phyloP scores from a whole-genome alignment of 805 yeast species.

The Cyberlindnera americana region DNA sequence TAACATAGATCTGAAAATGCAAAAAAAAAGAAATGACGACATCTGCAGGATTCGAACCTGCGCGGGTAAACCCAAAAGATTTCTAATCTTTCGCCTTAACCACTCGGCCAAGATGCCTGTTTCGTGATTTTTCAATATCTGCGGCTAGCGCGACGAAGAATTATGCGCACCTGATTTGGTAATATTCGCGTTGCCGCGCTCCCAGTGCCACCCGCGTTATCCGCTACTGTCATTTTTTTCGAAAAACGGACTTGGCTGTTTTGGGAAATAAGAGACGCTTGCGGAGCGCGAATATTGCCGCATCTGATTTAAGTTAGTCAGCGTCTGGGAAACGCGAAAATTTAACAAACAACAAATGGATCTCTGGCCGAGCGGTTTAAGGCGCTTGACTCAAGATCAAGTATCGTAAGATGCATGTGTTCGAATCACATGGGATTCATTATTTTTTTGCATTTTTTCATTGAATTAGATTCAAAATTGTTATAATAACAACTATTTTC shows the following conservation, averaged over 20 bases:
- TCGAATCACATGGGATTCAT: slow-evolving; percentile 24
- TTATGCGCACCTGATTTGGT: too few relatives aligned
- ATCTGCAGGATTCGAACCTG: slow-evolving; percentile 73
- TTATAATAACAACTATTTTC: too few relatives aligned
- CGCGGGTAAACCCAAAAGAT: slow-evolving; percentile 60
- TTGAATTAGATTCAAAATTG: too few relatives aligned
- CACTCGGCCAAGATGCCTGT: slow-evolving; percentile 58
- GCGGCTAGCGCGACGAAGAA: background rate
- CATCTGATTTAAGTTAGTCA: too few relatives aligned
- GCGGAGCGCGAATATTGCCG: too few relatives aligned
- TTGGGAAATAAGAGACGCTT: too few relatives aligned
- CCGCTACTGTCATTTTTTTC: too few relatives aligned
- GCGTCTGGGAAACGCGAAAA: too few relatives aligned
- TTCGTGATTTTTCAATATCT: background rate
- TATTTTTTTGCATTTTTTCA: slow-evolving; percentile 11
- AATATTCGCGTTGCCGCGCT: too few relatives aligned
- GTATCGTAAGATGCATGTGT: slow-evolving; percentile 25
- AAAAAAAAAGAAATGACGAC: slow-evolving; percentile 36
- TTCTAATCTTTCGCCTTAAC: slow-evolving; percentile 64
- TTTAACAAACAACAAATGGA: slow-evolving; percentile 9
- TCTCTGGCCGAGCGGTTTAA: slow-evolving; percentile 26
- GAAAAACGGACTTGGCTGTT: too few relatives aligned
- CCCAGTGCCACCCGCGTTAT: too few relatives aligned
- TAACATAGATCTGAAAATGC: too few relatives aligned
- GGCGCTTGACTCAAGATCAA: slow-evolving; percentile 25